A percentile compares a stretch with the other conserved stretches of the same genome.
These are phyloP conservation scores for Irpex sp. DNA, from an alignment of 1,284 basidiomycete species.

Conservation along the genomic window DNA sequence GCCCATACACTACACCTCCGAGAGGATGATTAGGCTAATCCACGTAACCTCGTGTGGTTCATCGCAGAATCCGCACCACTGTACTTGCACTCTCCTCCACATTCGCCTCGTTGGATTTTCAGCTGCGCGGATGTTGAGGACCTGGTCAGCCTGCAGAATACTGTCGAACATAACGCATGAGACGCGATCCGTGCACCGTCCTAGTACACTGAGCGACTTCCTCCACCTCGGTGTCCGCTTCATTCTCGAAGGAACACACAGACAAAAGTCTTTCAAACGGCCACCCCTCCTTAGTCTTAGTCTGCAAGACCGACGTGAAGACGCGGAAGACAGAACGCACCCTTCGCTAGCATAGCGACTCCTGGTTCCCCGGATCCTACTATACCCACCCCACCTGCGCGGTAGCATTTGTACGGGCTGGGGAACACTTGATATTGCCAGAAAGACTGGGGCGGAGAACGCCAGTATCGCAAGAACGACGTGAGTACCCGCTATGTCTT, in stretches of 20 bases:
- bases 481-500: no score
- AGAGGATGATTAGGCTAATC: constrained; percentile 47
- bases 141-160: constrained; percentile 61
- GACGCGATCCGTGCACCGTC: constrained; percentile 59
- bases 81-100: constrained; percentile 67
- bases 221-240: constrained; percentile 61
- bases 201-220: constrained; percentile 79
- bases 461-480: no score
- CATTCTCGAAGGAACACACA: constrained; percentile 51
- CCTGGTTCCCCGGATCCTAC: background rate
- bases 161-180: constrained; percentile 49
- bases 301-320: constrained; percentile 10
- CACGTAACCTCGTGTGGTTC: background rate
- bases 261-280: constrained; percentile 48
- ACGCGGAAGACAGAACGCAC: constrained; percentile 28
- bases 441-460: no score
- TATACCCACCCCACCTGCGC: no score
- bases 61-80: constrained; percentile 37
- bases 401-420: no score
- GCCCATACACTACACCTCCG: constrained; percentile 43
- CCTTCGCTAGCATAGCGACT: constrained; percentile 34
- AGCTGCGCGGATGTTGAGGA: constrained; percentile 48
- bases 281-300: background rate
- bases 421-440: no score
- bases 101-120: constrained; percentile 51